A percentile compares a stretch with the other conserved stretches of the same genome.
Evolutionary conservation across 1,139 yeast species (phyloP).

Genomic region (Yamadazyma sp.): DNA sequence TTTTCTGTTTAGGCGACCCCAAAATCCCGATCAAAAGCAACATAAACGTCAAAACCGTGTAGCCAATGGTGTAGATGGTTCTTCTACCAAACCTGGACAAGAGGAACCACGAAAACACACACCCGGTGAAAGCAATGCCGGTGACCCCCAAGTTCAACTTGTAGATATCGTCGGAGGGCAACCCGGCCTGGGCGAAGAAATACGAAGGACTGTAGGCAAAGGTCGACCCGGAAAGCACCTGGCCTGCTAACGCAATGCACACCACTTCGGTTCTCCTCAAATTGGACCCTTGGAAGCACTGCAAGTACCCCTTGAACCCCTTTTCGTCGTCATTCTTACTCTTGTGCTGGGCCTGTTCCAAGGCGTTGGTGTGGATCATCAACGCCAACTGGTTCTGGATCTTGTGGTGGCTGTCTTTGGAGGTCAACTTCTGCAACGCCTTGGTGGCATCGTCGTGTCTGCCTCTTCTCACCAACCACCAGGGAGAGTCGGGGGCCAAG

Average conservation of each 20-base stretch:
- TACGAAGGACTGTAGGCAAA: constrained; percentile 26
- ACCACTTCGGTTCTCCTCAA: constrained; percentile 26
- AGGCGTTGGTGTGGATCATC: constrained; percentile 26
- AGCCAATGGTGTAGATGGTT: constrained; percentile 25
- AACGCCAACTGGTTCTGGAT: constrained; percentile 21
- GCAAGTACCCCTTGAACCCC: constrained; percentile 22
- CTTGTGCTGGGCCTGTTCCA: constrained; percentile 23
- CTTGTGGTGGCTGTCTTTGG: constrained; percentile 18
- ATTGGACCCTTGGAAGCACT: constrained; percentile 26
- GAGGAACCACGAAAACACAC: constrained; percentile 23
- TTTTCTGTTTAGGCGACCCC: constrained; percentile 26
- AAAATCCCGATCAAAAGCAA: constrained; percentile 49
- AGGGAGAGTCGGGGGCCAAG: constrained; percentile 28
- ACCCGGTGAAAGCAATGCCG: constrained; percentile 24
- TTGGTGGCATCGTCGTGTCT: constrained; percentile 22
- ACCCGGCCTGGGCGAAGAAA: constrained; percentile 26
- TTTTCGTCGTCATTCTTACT: constrained; percentile 16
- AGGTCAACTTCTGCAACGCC: constrained; percentile 19
- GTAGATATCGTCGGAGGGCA: constrained; percentile 20
- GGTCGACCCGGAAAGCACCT: constrained; percentile 22
- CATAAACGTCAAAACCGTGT: constrained; percentile 18
- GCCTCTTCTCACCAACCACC: constrained; percentile 27
- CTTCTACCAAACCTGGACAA: constrained; percentile 22
- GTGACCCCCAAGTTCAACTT: constrained; percentile 28
- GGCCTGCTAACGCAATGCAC: constrained; percentile 24